Evolutionary conservation across 306 rosid species (phyloP), one percentile per base, ranked within the genome.

Genomic region (Medicago lupulina): DNA sequence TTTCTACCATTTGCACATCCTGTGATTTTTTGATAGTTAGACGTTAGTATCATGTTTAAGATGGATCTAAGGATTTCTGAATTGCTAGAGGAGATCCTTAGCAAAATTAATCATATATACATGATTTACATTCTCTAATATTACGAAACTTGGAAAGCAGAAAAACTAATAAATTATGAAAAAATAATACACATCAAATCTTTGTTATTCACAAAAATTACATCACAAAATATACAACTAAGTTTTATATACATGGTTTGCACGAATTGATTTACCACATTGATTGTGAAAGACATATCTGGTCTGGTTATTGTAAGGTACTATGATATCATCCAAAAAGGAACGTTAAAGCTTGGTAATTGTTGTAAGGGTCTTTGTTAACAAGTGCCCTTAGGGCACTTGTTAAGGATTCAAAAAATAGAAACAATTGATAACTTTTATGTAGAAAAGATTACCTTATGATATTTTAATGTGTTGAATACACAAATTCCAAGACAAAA

Each of bases 71-170:
- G 49, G 62, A 60, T 38, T 65, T 64, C 54, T 51, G 25, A 50
- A 34, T 75, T 75, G 49, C 63, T 50, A 12, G 19, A 46, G 36
- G 92, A 61, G 43, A 61, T 31, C 38, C 15, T 60, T 23, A 12
- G 5, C 49, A 31, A 18, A 55, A 58, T 25, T 41, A 43, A 23
- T 23, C 49, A 43, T 73, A n/a, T 60, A 60, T 23, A 21, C 41
- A 73, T 73, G 46, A 25, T 74, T 49, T 61, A 50, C 50, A 62
- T 16, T 74, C 50, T 74, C 15, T 31, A 61, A 61, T 13, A 74
- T 62, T 61, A 61, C 11, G 13, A 59, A 9, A 58, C 31, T 40
- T 23, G 66, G 65, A 57, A 57, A 19, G 21, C 14, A 21, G 12
- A 11, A 11, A 9, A 57, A 19, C 63, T 57, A 57, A 31, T 57